phyloP scores from a whole-genome alignment of 768 basidiomycete species.

The Astraeus odoratus region DNA sequence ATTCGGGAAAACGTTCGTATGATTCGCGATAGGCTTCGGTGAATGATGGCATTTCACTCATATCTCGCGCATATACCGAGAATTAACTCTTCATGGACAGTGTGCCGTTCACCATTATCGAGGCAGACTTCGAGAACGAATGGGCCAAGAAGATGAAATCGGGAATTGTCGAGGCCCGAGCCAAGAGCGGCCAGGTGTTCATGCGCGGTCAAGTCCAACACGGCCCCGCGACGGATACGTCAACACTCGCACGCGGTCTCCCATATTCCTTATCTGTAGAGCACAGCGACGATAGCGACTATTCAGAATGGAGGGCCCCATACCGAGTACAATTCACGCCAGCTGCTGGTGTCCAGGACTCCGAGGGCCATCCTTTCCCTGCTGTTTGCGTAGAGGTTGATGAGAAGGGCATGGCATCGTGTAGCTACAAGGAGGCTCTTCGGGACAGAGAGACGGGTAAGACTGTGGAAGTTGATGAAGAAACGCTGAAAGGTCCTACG shows the following conservation, averaged over 20 bases:
- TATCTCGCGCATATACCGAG: no score
- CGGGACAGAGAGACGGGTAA: not conserved
- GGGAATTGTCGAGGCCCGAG: not conserved
- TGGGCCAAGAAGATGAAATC: not conserved
- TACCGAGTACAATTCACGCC: not conserved
- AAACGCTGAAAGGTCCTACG: not conserved
- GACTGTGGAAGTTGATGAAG: not conserved
- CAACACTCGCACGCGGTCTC: not conserved
- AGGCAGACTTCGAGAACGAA: not conserved
- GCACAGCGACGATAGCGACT: not conserved
- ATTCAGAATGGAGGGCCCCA: not conserved
- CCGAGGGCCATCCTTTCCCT: not conserved
- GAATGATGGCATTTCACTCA: not conserved
- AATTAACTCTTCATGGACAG: no score
- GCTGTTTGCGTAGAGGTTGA: not conserved
- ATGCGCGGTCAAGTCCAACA: not conserved
- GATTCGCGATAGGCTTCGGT: not conserved
- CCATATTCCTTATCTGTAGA: not conserved
- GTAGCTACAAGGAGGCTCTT: not conserved
- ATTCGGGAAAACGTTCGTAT: not conserved
- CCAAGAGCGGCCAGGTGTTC: not conserved
- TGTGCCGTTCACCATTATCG: not conserved
- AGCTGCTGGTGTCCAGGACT: not conserved
- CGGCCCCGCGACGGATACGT: not conserved
- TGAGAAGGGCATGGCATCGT: not conserved